phyloP scores from a whole-genome alignment of 2,329 filamentous ascomycete species.

The Diaporthe citri region DNA sequence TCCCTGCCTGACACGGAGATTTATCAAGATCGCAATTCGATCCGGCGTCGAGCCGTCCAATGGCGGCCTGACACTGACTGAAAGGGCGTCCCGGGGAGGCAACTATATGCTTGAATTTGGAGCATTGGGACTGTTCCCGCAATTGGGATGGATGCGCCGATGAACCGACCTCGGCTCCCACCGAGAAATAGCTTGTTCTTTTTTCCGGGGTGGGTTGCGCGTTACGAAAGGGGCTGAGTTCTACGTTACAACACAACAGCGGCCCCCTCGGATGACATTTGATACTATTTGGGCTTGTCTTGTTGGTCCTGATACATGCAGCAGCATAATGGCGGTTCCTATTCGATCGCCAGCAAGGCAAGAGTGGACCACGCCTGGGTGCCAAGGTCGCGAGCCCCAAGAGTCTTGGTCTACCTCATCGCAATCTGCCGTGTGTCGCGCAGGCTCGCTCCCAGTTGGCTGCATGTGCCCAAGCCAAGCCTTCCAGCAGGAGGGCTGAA shows the following conservation, averaged over 20 bases:
- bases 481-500: constrained; percentile 2
- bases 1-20: constrained; percentile 18
- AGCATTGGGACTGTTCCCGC: background rate
- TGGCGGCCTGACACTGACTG: background rate
- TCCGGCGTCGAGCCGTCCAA: constrained; percentile 1
- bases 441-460: background rate
- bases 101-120: background rate
- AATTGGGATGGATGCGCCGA: background rate
- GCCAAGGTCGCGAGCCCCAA: constrained; percentile 11
- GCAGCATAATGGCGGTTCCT: background rate
- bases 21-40: constrained; percentile 11
- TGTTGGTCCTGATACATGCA: constrained; percentile 27
- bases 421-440: constrained; percentile 12
- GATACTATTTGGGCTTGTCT: background rate
- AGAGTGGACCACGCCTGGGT: constrained; percentile 4
- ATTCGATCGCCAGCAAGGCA: constrained; percentile 16
- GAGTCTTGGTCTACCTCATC: constrained; percentile 34
- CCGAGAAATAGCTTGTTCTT: background rate
- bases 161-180: background rate
- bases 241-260: constrained; percentile 1
- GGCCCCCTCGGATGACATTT: constrained; percentile 25
- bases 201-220: background rate
- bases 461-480: background rate
- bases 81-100: background rate
- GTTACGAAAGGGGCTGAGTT: constrained; percentile 14